Evolutionary conservation across 805 yeast genomes (phyloP).

Genomic region (Sugiyamaella boreocaroliniensis): DNA sequence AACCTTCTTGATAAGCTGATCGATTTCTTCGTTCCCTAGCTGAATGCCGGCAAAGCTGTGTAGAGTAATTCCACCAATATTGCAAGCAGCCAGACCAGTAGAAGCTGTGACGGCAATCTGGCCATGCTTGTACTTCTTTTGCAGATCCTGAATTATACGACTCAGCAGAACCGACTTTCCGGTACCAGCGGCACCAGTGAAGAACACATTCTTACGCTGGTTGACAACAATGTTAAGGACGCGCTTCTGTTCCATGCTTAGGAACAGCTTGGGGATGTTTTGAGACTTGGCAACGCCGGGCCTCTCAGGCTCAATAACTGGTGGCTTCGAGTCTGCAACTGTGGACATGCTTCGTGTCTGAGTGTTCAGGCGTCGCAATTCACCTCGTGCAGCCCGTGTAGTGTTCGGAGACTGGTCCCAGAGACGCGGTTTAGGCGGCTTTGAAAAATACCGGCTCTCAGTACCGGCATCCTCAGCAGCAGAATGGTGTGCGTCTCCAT

Average conservation of each 20-base stretch:
- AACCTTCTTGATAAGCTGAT: conserved; percentile 43
- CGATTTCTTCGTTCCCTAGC: conserved; percentile 50
- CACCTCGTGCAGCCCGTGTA: neutral
- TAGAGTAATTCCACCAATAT: conserved; percentile 84
- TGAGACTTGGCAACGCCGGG: conserved; percentile 1
- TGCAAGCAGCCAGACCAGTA: conserved; percentile 92
- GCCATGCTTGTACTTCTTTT: conserved; percentile 36
- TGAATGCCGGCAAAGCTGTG: conserved; percentile 87
- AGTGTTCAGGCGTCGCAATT: neutral
- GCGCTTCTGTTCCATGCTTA: conserved; percentile 43
- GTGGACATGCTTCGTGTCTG: conserved; percentile 5
- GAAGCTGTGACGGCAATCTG: conserved; percentile 87
- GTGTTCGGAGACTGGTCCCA: conserved; percentile 2
- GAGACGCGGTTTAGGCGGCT: neutral
- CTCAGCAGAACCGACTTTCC: conserved; percentile 88
- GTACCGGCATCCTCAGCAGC: neutral
- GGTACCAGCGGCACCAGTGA: conserved; percentile 98
- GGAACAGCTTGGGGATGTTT: conserved; percentile 20
- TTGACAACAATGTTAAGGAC: conserved; percentile 58
- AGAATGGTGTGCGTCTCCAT: too few species aligned
- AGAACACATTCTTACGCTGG: conserved; percentile 64
- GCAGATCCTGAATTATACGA: conserved; percentile 53
- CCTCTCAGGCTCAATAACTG: neutral
- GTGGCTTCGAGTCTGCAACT: neutral
- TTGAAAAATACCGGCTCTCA: neutral